These are phyloP conservation scores for Gomphus sp. DNA, from an alignment of 1,284 basidiomycete genomes.

Conservation along the genomic window DNA sequence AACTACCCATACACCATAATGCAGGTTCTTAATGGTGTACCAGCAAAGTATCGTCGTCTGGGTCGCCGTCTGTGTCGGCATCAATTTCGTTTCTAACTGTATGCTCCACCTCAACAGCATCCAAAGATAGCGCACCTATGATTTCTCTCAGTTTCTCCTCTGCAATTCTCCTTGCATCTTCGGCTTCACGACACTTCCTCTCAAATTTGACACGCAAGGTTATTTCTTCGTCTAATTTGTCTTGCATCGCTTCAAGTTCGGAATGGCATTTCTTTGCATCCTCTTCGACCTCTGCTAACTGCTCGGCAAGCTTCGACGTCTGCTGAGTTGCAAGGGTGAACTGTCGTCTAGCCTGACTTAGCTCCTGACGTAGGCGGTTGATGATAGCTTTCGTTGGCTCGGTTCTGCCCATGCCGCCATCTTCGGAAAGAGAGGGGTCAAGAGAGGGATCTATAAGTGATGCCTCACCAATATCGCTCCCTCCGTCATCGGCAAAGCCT, in stretches of 20 bases:
- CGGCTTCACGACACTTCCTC: not conserved
- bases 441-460: constrained; percentile 7
- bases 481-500: not conserved
- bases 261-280: constrained; percentile 3
- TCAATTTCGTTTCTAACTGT: not conserved
- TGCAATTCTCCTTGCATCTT: not conserved
- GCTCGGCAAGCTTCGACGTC: constrained; percentile 5
- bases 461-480: not conserved
- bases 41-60: not conserved
- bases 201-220: not conserved
- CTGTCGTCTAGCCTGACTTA: constrained; percentile 4
- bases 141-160: not conserved
- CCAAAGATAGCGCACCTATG: not conserved
- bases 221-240: constrained; percentile 2
- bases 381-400: not conserved
- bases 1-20: not conserved
- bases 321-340: constrained; percentile 2
- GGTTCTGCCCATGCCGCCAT: not conserved
- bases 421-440: constrained; percentile 6
- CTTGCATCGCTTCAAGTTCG: not conserved
- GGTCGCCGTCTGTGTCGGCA: constrained; percentile 3
- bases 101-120: not conserved
- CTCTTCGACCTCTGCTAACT: constrained; percentile 2
- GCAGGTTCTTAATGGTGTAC: not conserved
- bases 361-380: constrained; percentile 3